These are phyloP conservation scores for Penicillium verhagenii DNA, from an alignment of 495 filamentous ascomycete species.

Conservation along the genomic window DNA sequence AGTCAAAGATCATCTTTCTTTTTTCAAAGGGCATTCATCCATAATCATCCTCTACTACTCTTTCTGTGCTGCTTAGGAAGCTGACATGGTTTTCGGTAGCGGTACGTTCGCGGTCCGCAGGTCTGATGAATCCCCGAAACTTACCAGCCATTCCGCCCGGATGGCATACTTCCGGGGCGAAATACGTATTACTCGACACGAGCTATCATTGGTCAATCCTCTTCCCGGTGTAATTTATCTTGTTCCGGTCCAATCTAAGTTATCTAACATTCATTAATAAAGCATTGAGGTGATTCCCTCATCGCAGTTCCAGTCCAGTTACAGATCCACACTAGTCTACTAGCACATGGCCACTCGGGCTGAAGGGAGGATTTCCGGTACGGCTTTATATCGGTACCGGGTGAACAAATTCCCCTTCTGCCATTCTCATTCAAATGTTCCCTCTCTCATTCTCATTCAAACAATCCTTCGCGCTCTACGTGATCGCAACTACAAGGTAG, in stretches of 20 bases:
- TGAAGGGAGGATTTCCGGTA: not conserved
- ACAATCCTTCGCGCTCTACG: not conserved
- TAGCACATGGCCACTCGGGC: no score
- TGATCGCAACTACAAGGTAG: not conserved
- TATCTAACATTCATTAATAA: no score
- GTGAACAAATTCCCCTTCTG: not conserved
- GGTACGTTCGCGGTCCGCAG: not conserved
- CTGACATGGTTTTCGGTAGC: not conserved
- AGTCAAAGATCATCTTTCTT: no score
- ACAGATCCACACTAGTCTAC: no score
- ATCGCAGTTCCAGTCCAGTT: no score
- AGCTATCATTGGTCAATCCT: not conserved
- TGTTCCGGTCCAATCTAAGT: no score
- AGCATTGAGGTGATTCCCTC: no score
- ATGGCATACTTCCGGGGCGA: not conserved
- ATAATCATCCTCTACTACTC: no score
- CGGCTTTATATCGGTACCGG: not conserved
- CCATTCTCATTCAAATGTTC: not conserved
- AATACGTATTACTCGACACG: not conserved
- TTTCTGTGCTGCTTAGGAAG: no score
- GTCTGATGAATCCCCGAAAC: not conserved
- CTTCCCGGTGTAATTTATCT: not conserved
- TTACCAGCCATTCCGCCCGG: not conserved
- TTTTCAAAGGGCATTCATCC: no score
- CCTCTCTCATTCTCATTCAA: constrained; percentile 1